Conservation (phyloP, 2,329 filamentous ascomycete species). For the Colletotrichum sp. region DNA sequence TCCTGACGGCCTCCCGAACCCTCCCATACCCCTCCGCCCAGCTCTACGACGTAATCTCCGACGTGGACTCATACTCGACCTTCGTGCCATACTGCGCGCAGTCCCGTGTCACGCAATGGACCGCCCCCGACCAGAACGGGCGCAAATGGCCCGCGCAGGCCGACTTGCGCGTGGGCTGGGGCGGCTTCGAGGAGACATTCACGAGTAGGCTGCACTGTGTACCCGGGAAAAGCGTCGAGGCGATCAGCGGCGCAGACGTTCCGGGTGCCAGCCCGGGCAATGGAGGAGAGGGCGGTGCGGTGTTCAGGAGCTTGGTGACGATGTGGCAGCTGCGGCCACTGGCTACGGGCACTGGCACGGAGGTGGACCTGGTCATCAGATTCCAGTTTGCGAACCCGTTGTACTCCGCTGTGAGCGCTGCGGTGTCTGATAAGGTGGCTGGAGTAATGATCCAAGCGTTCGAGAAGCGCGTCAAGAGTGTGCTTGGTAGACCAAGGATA, state of each 20-base stretch:
- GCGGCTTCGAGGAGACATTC: constrained; percentile 83
- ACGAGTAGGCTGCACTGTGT: constrained; percentile 81
- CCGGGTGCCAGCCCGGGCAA: constrained; percentile 28
- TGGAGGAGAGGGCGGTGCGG: constrained; percentile 35
- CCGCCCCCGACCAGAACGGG: constrained; percentile 53
- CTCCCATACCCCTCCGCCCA: constrained; percentile 75
- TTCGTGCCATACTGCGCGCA: constrained; percentile 93
- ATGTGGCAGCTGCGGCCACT: constrained; percentile 69
- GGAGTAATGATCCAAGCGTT: constrained; percentile 93
- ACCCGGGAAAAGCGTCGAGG: constrained; percentile 75
- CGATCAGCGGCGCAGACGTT: constrained; percentile 68
- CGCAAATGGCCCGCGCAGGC: constrained; percentile 74
- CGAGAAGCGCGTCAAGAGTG: constrained; percentile 74
- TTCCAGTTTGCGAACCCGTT: constrained; percentile 91
- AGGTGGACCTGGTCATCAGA: constrained; percentile 77
- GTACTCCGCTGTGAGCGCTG: constrained; percentile 81
- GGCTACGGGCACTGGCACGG: constrained; percentile 52
- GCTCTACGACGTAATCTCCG: constrained; percentile 87
- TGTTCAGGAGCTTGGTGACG: constrained; percentile 74
- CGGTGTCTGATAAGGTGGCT: constrained; percentile 84
- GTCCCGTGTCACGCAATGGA: constrained; percentile 80
- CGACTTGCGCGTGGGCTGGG: constrained; percentile 85
- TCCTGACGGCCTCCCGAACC: constrained; percentile 73
- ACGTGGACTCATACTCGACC: constrained; percentile 80
- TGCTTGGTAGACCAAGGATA: constrained; percentile 43